Base-by-base conservation (phyloP, 164 flowering plant species). In the Brasenia schreberi region DNA sequence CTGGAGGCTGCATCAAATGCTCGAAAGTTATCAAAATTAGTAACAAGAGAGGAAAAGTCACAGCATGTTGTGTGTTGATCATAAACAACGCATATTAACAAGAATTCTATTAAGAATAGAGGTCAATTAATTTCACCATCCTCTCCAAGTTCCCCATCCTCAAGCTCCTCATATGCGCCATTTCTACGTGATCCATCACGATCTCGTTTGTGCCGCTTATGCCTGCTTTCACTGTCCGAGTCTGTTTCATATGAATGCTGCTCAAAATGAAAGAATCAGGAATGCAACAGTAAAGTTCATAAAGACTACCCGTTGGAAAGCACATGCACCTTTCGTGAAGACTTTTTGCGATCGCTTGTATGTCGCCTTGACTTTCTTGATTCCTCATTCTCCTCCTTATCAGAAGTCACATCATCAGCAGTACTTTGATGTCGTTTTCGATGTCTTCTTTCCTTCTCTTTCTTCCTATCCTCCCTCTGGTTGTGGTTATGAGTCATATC, bases 111-210 rank as follows among this genome's bases (percentile, higher is more conserved):
- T 59, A 66, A 69, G 17, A 63, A 64, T 45, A 18, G 68, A 19
- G 69, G 68, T 78, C 81, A 86, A 80, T 72, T 79, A 64, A 87
- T 88, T 78, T 92, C 98, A 63, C 92, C 95, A 78, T 92, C 98
- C 79, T 87, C 89, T 62, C 99, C 97, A 71, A 91, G 80, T 75
- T 94, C 99, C 63, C 99, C 99, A 80, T 95, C 99, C 79, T 95
- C 99, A 69, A 95, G 95, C 69, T 95, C 99, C 65, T 87, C 99
- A 64, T 86, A 70, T 68, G 81, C 85, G 53, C 83, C 84, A 77
- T 73, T 84, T 79, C 85, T 77, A 62, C 87, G 89, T 19, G 92
- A 86, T 62, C 86, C 76, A 75, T 90, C 89, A n/a, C 89, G 76
- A 58, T 95, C 97, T 76, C 90, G 79, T 75, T 78, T 88, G 70